A percentile compares a stretch with the other conserved stretches of the same genome.
These are phyloP conservation scores for Rachicladosporium sp. DNA, from an alignment of 2,329 filamentous ascomycete species.

Conservation along the genomic window DNA sequence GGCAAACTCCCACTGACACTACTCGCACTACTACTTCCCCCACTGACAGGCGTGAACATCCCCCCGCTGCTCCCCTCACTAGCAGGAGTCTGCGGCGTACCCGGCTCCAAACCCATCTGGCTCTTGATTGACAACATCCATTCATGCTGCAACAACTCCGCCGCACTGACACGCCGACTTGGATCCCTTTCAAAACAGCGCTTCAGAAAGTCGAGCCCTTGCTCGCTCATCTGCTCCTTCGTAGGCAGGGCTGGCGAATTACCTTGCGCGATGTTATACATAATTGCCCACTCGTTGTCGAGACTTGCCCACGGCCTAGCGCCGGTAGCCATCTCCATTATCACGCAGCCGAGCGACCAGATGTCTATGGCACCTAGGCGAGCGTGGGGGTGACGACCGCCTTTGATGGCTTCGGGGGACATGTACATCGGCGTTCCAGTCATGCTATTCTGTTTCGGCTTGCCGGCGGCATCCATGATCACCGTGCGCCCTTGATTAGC, in stretches of 20 bases:
- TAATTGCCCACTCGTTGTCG: conserved; percentile 99
- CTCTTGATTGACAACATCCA: conserved; percentile 53
- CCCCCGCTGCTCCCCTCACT: conserved; percentile 10
- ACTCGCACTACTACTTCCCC: background rate
- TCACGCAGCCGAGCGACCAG: conserved; percentile 93
- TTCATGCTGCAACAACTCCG: conserved; percentile 85
- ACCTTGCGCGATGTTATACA: conserved; percentile 99
- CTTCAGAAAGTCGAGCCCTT: conserved; percentile 78
- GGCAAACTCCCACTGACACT: background rate
- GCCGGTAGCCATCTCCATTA: conserved; percentile 94
- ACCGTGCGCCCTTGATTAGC: conserved; percentile 85
- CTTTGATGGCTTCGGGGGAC: conserved; percentile 97
- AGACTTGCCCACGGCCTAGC: conserved; percentile 87
- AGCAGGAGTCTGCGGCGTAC: conserved; percentile 31
- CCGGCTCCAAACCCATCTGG: conserved; percentile 35
- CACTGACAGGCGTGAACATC: conserved; percentile 2
- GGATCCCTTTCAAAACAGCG: conserved; percentile 82
- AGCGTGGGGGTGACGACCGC: conserved; percentile 59
- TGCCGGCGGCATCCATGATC: conserved; percentile 38
- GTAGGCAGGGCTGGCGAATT: conserved; percentile 79
- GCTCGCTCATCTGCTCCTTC: conserved; percentile 67
- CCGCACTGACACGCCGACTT: conserved; percentile 61
- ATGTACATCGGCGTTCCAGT: conserved; percentile 99
- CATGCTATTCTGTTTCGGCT: conserved; percentile 64
- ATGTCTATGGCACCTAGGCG: conserved; percentile 83